Conservation (phyloP, 2,329 filamentous ascomycete species). For the Diaporthe humulicola region DNA sequence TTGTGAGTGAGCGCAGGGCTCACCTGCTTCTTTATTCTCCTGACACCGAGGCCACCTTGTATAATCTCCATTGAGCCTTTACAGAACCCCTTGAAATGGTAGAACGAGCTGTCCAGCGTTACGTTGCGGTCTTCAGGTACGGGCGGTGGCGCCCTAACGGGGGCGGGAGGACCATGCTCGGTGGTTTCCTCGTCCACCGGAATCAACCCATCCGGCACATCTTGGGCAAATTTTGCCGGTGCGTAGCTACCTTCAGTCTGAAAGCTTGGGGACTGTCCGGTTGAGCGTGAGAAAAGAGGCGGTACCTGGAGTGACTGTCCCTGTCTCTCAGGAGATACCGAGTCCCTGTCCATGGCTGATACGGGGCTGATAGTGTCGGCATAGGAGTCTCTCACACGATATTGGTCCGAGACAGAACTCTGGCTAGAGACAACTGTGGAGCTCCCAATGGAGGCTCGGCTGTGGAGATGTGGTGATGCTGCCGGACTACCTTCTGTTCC, state of each 20-base stretch:
- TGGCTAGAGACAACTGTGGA: background rate
- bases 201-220: conserved; percentile 51
- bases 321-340: background rate
- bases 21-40: conserved; percentile 64
- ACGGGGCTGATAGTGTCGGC: conserved; percentile 26
- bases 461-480: background rate
- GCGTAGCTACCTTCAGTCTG: background rate
- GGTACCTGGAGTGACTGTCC: background rate
- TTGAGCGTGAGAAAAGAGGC: conserved; percentile 7
- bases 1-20: conserved; percentile 42
- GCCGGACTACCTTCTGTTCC: background rate
- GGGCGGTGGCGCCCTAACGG: conserved; percentile 38
- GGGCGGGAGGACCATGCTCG: conserved; percentile 36
- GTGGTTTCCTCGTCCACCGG: conserved; percentile 50
- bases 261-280: background rate
- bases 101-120: conserved; percentile 62
- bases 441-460: conserved; percentile 5
- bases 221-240: conserved; percentile 14
- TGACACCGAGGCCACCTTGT: conserved; percentile 63
- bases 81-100: conserved; percentile 67
- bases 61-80: conserved; percentile 65
- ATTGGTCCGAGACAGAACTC: conserved; percentile 19
- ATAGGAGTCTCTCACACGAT: conserved; percentile 18
- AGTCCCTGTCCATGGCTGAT: background rate
- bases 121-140: conserved; percentile 57